phyloP scores from a whole-genome alignment of 23 red algal species.

The Agarophyton chilense region DNA sequence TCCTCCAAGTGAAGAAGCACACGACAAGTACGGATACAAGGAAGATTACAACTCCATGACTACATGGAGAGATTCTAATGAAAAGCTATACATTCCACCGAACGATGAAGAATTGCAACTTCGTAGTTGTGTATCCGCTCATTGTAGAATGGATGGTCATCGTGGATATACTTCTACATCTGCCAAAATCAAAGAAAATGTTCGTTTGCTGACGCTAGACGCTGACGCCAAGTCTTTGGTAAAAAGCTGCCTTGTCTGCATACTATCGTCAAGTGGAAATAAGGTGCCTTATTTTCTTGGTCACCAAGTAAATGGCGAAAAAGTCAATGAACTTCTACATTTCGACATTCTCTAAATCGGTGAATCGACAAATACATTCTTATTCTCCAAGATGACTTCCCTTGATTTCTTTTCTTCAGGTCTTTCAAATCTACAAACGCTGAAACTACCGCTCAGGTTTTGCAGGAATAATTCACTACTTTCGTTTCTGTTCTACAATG shows the following conservation, averaged over 20 bases:
- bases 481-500: background rate
- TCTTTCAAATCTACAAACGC: background rate
- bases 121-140: background rate
- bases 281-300: background rate
- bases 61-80: background rate
- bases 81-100: background rate
- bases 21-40: no score
- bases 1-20: background rate
- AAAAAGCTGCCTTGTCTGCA: background rate
- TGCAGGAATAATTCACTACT: background rate
- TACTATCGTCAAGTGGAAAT: background rate
- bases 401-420: background rate
- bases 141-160: background rate
- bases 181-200: background rate
- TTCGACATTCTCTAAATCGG: background rate
- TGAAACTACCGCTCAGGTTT: background rate
- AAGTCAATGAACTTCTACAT: background rate
- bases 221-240: background rate
- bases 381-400: background rate
- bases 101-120: conserved; percentile 22
- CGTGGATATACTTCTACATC: background rate
- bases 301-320: background rate
- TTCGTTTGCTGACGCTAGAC: background rate
- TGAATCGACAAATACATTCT: background rate
- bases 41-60: background rate